Base-by-base conservation (phyloP, 306 rosid genomes). In the Betula pendula region DNA sequence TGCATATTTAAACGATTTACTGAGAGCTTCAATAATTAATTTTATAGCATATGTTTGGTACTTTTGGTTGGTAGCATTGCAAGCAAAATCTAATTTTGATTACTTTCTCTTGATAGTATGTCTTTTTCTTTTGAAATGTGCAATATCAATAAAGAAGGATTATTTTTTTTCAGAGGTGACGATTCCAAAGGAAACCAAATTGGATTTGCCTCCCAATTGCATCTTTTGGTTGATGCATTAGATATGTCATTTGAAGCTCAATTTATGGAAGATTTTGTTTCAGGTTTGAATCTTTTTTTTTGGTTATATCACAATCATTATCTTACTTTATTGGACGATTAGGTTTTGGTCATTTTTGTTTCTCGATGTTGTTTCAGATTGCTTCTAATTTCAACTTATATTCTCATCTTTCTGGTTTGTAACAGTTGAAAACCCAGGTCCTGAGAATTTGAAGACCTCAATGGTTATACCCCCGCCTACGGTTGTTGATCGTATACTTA, bases 261-360 rank as follows among this genome's bases (percentile, higher is more conserved):
- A 42, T 95, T 95, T 85, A 76, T 95, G 79, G 97, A 95, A 88
- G 97, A 95, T 89, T 95, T 95, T 83, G 91, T 90, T 75, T 95
- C 99, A 90, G 97, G 99, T 92, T 81, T 8, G 82, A 79, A 81
- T 77, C 80, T 49, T 62, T 77, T 74, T 63, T 8, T 43, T 71
- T 65, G 53, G 42, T 50, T n/a, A 40, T 33, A 11, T 67, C 47
- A 16, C 8, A 16, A 40, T 45, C 48, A 38, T 49, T 48, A 35
- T 24, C 47, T 25, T 70, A 11, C 62, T 53, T n/a, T 7, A 44
- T 65, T 50, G 29, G 68, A 49, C 29, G 24, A 68, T 73, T 48
- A 70, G 72, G 67, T 81, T 81, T 51, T 70, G 62, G 81, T 76
- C 27, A n/a, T 80, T 82, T 69, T 53, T 75, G 16, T 81, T 38